Conservation (phyloP, 768 basidiomycete species). For the Boletus edulis region DNA sequence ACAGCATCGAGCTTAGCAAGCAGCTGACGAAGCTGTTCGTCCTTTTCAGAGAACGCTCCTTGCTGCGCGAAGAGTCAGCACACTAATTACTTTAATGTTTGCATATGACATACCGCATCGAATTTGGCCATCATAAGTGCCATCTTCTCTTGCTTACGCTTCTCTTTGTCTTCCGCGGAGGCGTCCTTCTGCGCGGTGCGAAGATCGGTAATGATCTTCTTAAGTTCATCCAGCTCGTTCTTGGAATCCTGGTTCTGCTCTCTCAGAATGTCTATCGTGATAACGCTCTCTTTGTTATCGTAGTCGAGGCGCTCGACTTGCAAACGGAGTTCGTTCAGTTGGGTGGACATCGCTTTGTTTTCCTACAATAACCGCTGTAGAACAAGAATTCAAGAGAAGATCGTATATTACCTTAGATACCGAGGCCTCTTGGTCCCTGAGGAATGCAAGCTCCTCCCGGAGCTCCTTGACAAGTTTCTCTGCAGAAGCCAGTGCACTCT, state of each 20-base stretch:
- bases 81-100: neutral
- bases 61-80: slow-evolving; percentile 46
- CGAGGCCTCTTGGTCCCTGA: slow-evolving; percentile 86
- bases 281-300: slow-evolving; percentile 92
- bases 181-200: slow-evolving; percentile 82
- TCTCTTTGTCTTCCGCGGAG: slow-evolving; percentile 95
- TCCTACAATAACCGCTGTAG: slow-evolving; percentile 51
- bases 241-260: slow-evolving; percentile 90
- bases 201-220: slow-evolving; percentile 72
- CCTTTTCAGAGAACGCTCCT: slow-evolving; percentile 94
- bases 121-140: slow-evolving; percentile 99
- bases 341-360: slow-evolving; percentile 91
- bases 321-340: slow-evolving; percentile 88
- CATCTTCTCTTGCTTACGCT: slow-evolving; percentile 99
- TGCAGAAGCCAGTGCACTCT: slow-evolving; percentile 72
- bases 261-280: slow-evolving; percentile 91
- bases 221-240: slow-evolving; percentile 86
- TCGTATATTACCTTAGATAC: slow-evolving; percentile 60
- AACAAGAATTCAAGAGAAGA: slow-evolving; percentile 3
- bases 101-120: slow-evolving; percentile 66
- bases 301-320: slow-evolving; percentile 92
- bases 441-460: slow-evolving; percentile 82
- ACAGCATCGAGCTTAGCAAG: slow-evolving; percentile 82
- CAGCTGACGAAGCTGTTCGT: slow-evolving; percentile 85
- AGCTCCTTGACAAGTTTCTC: slow-evolving; percentile 88